phyloP scores from a whole-genome alignment of 495 filamentous ascomycete species.

The Barbatosphaeria neglecta region DNA sequence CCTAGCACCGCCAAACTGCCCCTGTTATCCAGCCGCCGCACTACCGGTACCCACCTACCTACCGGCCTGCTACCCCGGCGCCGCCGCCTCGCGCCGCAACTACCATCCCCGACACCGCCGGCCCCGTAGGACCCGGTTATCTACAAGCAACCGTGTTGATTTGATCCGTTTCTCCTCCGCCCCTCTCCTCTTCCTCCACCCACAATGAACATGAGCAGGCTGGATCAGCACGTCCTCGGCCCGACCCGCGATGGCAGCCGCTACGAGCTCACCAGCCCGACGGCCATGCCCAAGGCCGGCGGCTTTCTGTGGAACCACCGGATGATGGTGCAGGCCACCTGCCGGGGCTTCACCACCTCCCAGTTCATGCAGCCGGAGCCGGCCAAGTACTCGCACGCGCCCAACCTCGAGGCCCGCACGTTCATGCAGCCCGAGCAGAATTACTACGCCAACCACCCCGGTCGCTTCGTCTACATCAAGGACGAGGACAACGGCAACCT shows the following conservation, averaged over 20 bases:
- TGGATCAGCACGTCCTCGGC: slow-evolving; percentile 15
- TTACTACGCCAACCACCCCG: slow-evolving; percentile 47
- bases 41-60: too few species aligned
- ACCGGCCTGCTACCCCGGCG: too few species aligned
- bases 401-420: slow-evolving; percentile 44
- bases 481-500: slow-evolving; percentile 40
- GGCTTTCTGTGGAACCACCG: slow-evolving; percentile 49
- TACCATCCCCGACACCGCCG: too few species aligned
- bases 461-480: slow-evolving; percentile 48
- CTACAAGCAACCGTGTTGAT: too few species aligned
- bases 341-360: slow-evolving; percentile 42
- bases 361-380: slow-evolving; percentile 52
- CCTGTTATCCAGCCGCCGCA: too few species aligned
- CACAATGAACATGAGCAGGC: not conserved
- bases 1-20: too few species aligned
- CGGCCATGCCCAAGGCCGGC: slow-evolving; percentile 42
- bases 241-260: slow-evolving; percentile 39
- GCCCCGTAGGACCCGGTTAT: too few species aligned
- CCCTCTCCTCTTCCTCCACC: not conserved
- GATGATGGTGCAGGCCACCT: slow-evolving; percentile 50
- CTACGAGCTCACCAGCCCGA: slow-evolving; percentile 44
- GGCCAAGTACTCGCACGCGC: slow-evolving; percentile 43
- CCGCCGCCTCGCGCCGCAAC: too few species aligned
- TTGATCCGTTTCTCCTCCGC: not conserved
- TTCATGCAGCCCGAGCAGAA: slow-evolving; percentile 51